Percentiles rank a stretch among this genome's conserved stretches.
phyloP scores from a whole-genome alignment of 345 rosid genomes.

The Boechera retrofracta region DNA sequence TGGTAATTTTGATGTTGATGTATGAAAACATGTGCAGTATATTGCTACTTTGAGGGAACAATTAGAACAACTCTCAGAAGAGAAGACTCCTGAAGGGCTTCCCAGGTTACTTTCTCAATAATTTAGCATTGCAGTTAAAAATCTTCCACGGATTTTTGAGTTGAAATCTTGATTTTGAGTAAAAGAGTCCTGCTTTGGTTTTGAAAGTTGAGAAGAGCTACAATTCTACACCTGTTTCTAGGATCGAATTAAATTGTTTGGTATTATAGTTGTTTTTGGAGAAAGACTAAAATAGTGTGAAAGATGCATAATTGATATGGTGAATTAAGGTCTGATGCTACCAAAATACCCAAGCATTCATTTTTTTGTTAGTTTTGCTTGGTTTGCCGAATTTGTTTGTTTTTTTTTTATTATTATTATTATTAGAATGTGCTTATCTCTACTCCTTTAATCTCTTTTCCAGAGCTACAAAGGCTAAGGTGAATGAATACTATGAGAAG shows the following conservation, averaged over 20 bases:
- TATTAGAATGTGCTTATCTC: slow-evolving; percentile 4
- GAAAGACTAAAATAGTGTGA: background rate
- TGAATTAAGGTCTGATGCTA: too few species aligned
- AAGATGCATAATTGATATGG: background rate
- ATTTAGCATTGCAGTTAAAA: background rate
- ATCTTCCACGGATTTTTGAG: too few species aligned
- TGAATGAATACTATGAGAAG: slow-evolving; percentile 82
- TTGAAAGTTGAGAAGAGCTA: background rate
- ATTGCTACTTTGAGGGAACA: slow-evolving; percentile 82
- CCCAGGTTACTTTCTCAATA: slow-evolving; percentile 54
- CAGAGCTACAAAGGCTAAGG: slow-evolving; percentile 73
- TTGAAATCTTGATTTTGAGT: background rate
- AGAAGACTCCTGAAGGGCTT: slow-evolving; percentile 74
- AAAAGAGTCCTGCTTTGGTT: slow-evolving; percentile 2
- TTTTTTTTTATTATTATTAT: background rate
- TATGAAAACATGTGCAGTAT: slow-evolving; percentile 55
- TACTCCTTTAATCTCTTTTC: slow-evolving; percentile 20
- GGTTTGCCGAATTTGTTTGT: background rate
- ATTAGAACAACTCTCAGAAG: slow-evolving; percentile 74
- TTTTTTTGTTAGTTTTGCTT: background rate
- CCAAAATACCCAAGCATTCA: background rate
- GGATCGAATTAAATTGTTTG: background rate
- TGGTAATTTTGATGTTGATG: slow-evolving; percentile 13
- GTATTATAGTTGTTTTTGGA: background rate
- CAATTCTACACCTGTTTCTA: background rate